These are phyloP conservation scores for Talaromyces verruculosus DNA, from an alignment of 2,329 filamentous ascomycete genomes.

Conservation along the genomic window DNA sequence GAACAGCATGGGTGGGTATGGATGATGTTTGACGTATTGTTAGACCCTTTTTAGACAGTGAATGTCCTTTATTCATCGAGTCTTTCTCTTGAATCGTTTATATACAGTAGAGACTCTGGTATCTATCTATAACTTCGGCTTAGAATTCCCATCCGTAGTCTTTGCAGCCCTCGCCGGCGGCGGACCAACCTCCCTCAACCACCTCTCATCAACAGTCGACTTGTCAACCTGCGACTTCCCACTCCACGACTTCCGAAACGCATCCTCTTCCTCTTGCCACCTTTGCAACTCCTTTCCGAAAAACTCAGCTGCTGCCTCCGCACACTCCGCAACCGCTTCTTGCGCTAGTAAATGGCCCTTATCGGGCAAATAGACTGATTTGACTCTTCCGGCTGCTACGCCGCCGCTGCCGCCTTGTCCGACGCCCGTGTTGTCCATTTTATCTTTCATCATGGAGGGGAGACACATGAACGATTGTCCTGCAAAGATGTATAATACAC, in stretches of 20 bases:
- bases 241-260: slow-evolving; percentile 58
- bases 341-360: slow-evolving; percentile 81
- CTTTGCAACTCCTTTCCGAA: slow-evolving; percentile 56
- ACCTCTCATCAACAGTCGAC: slow-evolving; percentile 57
- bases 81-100: neutral
- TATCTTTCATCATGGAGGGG: slow-evolving; percentile 42
- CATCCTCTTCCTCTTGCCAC: slow-evolving; percentile 59
- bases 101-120: neutral
- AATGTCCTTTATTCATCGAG: neutral
- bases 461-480: slow-evolving; percentile 44
- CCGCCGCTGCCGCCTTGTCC: slow-evolving; percentile 45
- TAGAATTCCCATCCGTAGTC: slow-evolving; percentile 18
- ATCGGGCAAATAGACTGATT: slow-evolving; percentile 61
- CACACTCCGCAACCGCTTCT: slow-evolving; percentile 69
- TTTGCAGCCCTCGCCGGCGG: slow-evolving; percentile 28
- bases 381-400: slow-evolving; percentile 69
- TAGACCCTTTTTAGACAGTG: neutral
- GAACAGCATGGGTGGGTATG: neutral
- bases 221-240: slow-evolving; percentile 53
- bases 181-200: slow-evolving; percentile 43
- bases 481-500: slow-evolving; percentile 48
- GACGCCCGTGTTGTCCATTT: slow-evolving; percentile 42
- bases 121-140: slow-evolving; percentile 15
- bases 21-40: neutral
- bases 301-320: slow-evolving; percentile 59